phyloP scores from a whole-genome alignment of 2,329 filamentous ascomycete species.

The Diaporthe citriasiana region DNA sequence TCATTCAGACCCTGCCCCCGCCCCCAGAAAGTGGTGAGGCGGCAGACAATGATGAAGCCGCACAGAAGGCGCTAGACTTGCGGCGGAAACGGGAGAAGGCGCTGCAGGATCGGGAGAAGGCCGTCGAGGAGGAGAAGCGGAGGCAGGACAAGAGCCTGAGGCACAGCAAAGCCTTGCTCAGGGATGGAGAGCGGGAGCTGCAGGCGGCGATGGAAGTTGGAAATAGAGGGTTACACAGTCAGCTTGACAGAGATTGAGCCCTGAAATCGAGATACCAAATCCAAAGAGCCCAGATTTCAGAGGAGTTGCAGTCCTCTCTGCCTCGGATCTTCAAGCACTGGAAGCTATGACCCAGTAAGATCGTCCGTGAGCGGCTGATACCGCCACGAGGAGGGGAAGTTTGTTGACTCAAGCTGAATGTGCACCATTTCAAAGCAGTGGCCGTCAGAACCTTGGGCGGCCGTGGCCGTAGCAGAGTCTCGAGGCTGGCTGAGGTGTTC shows the following conservation, averaged over 20 bases:
- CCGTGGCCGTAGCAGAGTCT: too few relatives aligned
- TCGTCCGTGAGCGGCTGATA: too few relatives aligned
- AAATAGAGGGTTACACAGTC: slow-evolving; percentile 75
- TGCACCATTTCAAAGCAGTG: too few relatives aligned
- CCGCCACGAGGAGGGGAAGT: too few relatives aligned
- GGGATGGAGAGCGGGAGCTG: slow-evolving; percentile 77
- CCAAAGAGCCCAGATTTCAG: neutral
- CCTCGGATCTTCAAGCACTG: neutral
- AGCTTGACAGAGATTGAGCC: slow-evolving; percentile 56
- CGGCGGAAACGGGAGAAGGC: slow-evolving; percentile 75
- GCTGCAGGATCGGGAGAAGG: slow-evolving; percentile 73
- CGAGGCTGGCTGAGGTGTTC: neutral
- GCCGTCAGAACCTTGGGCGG: too few relatives aligned
- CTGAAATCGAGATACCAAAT: neutral
- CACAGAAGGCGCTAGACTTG: slow-evolving; percentile 64
- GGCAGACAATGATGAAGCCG: slow-evolving; percentile 65
- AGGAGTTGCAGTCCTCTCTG: too few relatives aligned
- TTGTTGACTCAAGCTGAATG: too few relatives aligned
- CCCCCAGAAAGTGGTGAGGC: slow-evolving; percentile 62
- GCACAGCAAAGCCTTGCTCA: slow-evolving; percentile 71
- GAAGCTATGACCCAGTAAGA: too few relatives aligned
- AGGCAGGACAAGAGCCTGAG: slow-evolving; percentile 71
- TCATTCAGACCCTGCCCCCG: slow-evolving; percentile 74
- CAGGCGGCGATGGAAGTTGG: slow-evolving; percentile 77
- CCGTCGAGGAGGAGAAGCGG: slow-evolving; percentile 74